Base-by-base conservation (phyloP, 352 stramenopile genomes). In the Phytophthora ohioensis region DNA sequence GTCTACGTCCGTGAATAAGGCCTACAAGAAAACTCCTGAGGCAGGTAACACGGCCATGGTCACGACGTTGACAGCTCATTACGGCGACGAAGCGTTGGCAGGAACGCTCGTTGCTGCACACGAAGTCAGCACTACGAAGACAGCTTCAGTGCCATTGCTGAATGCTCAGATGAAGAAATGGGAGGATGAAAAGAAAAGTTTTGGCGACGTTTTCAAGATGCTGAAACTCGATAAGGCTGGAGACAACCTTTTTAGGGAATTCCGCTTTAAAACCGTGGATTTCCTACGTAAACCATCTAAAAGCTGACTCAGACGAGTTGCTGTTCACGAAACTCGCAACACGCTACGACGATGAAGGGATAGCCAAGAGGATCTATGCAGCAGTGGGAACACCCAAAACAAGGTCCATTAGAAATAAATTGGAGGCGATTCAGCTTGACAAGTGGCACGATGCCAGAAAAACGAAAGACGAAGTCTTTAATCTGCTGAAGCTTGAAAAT, bases 281-380 rank as follows among this genome's bases (percentile, higher is more conserved):
- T 0, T 5, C 43, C n/a, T 63, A 69, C 35, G 43, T 69, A 51
- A 42, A 57, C 3, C 6, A 2, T 0, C 63, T 69, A 35, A 69
- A 69, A 36, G 11, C 52, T 12, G 1, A 62, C 9, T 15, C 41
- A 10, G 2, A 46, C 41, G 13, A 46, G 41, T 17, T 46, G 41
- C 11, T 46, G 12, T 27, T 46, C 41, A 27, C 13, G 41, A 8
- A 35, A 43, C 41, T 5, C 60, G 12, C 12, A 39, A 0, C 13
- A 17, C 21, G 11, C 60, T 11, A 73, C 59, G 0, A 53, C 52
- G 4, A 60, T 73, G 27, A 64, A 27, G 21, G 21, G 21, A 2
- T 27, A 27, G 21, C 21, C 0, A 46, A 27, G 21, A 2, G 1
- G 21, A 27, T 27, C 21, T 46, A 46, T 15, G 41, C n/a, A 27